Base-by-base conservation (phyloP, 2,329 filamentous ascomycete species). In the Ceratocystis diversiconidia region DNA sequence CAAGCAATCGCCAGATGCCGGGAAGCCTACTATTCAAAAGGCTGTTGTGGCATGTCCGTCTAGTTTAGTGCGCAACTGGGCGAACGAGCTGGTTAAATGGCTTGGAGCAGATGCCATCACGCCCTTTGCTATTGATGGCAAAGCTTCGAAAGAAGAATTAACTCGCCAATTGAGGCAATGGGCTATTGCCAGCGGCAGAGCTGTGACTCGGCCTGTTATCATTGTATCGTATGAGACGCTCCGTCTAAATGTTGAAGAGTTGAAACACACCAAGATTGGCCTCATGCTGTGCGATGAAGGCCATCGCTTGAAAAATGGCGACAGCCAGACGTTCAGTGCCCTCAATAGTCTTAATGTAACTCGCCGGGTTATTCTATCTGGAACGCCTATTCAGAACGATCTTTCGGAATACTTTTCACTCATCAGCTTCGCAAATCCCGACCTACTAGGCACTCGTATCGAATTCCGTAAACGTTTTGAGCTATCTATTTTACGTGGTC, bases 151-250 rank as follows among this genome's bases (percentile, higher is more conserved):
- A 73, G 90, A 95, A 70, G 94, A 97, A 72, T 79, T 99, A 48
- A 95, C 85, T 1, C 83, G 88, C 61, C 94, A 99, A 73, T 81
- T 99, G 69, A 87, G 90, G 46, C 94, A 97, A 74, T 99, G 94
- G 94, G 89, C 90, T 1, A 94, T 96, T 72, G 85, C 92, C 3
- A 90, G 84, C 41, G 94, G 94, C n/a, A 87, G 95, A 61, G 80
- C 90, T 12, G 86, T 99, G 25, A 94, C 92, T 2, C 82, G 94
- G 44, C 94, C 94, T 0, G 92, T 97, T 44, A 88, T 99, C 63
- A 99, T 99, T 67, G 92, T 99, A 52, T 99, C 94, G 0, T 99
- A 99, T 72, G 94, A 99, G 75, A 97, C 94, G 0, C 80, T 99
- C 17, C 87, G 94, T 65, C 79, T 97, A 64, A 94, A 99, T 71